Evolutionary conservation across 345 rosid species (phyloP), one percentile per base, ranked within the genome.

Genomic region (Citrus sp.): DNA sequence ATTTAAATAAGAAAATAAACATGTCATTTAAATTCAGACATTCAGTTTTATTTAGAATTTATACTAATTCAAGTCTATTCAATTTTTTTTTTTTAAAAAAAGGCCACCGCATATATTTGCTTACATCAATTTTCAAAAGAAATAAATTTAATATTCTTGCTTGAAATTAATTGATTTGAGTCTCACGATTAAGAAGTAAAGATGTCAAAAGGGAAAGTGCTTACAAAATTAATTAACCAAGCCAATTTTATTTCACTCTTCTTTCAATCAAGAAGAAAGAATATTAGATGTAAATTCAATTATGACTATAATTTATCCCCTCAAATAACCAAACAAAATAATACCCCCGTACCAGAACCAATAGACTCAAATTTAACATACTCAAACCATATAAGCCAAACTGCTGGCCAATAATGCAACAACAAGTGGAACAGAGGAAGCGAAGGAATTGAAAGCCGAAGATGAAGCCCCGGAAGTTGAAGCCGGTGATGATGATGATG

Each of bases 401-500:
- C 9, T 6, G 64, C 59, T 30, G 72, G 70, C 74, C 2, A 73
- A 3, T 7, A 77, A 34, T 16, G 63, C 51, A 46, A 12, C 61
- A 65, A 58, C 28, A 54, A 80, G 22, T n/a, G 80, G 54, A 73
- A 75, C 75, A 24, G 54, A 67, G 30, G 35, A 69, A 38, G 38
- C 61, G 73, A 74, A 76, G 61, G 83, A 65, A n/a, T 9, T 49
- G 40, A 55, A 21, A 30, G 74, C 32, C 22, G 18, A 46, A 46
- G 51, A 13, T 13, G 78, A 78, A 60, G 88, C 79, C 4, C 73
- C 71, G 3, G 88, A 74, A 51, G 72, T 24, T 28, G 85, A 40
- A 7, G 81, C n/a, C 63, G 83, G n/a, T 2, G 82, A 63, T 30
- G 70, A 59, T 13, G 68, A 77, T 3, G 89, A 77, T 27, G 83